Base-by-base conservation (phyloP, 2,329 filamentous ascomycete genomes). In the Acrodontium crateriforme region DNA sequence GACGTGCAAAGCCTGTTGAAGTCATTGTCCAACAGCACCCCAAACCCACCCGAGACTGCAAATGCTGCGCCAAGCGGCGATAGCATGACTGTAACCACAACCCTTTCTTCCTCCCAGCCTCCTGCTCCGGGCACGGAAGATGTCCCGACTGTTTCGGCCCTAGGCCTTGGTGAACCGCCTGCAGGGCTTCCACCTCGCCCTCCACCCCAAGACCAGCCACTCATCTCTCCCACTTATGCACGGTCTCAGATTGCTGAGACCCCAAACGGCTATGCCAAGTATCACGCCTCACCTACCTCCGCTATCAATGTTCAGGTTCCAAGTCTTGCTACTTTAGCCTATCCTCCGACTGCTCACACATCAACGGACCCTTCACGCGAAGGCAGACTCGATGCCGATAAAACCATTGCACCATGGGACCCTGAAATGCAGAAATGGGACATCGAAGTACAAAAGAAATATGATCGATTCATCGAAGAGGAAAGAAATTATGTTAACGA, bases 401-500 rank as follows among this genome's bases (percentile, higher is more conserved):
- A 8, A 12, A 8, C 8, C 7, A 13, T 7, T 8, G 25, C 6
- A 9, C 3, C 25, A 3, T 6, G 12, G 16, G 4, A n/a, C 8
- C 25, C 16, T 28, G 63, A 66, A 25, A 60, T 66, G 29, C 50
- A 51, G 27, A 57, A 61, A n/a, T 68, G 64, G 59, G 58, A 60
- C 12, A 59, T 60, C 13, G 66, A 75, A 32, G 64, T 69, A 30
- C 73, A 81, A 46, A 68, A 69, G 42, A 63, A 66, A 26, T 87
- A 80, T 57, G 78, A 84, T 32, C 63, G 68, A 9, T 87, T 85
- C 47, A 58, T 82, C 31, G 63, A 67, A 21, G 73, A 83, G 40
- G 81, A 87, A 54, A 67, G 76, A 36, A 69, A 67, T 39, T 82
- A 82, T 51, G 78, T 83, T 42, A 71, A 72, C 0, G 78, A 85